Evolutionary conservation across 1,284 basidiomycete species (phyloP).

Genomic region (Ganoderma lucidum): DNA sequence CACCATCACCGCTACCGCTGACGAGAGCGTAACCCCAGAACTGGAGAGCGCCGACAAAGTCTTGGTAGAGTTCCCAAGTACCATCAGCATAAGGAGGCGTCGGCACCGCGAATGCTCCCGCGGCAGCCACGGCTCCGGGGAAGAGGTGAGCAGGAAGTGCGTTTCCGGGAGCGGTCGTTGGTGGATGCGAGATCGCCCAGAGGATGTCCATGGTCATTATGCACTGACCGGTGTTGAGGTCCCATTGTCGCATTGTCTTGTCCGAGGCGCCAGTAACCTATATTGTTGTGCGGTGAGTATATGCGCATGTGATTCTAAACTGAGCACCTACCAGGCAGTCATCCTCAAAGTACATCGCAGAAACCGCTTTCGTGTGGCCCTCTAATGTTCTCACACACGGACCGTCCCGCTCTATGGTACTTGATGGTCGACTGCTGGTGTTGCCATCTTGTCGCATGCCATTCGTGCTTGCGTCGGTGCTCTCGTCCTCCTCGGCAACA

Average conservation of each 20-base stretch:
- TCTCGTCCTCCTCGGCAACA: conserved; percentile 68
- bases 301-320: conserved; percentile 2
- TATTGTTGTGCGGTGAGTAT: conserved; percentile 12
- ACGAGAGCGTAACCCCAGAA: conserved; percentile 99
- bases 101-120: conserved; percentile 80
- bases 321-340: conserved; percentile 77
- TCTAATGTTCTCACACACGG: conserved; percentile 84
- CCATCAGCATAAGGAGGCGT: conserved; percentile 91
- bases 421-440: conserved; percentile 34
- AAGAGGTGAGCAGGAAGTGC: conserved; percentile 56
- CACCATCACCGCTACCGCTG: conserved; percentile 96
- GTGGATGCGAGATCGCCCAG: conserved; percentile 97
- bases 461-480: conserved; percentile 45
- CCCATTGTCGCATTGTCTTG: conserved; percentile 99
- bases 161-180: conserved; percentile 53
- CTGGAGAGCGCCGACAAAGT: conserved; percentile 97
- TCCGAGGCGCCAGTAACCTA: conserved; percentile 97
- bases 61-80: conserved; percentile 94
- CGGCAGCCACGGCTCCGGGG: conserved; percentile 61
- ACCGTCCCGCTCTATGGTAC: conserved; percentile 40
- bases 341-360: conserved; percentile 95
- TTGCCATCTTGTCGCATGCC: conserved; percentile 36
- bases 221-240: conserved; percentile 96
- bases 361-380: conserved; percentile 93
- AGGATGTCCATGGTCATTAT: conserved; percentile 99